Base-by-base conservation (phyloP, 306 rosid genomes). In the Bauhinia variegata region DNA sequence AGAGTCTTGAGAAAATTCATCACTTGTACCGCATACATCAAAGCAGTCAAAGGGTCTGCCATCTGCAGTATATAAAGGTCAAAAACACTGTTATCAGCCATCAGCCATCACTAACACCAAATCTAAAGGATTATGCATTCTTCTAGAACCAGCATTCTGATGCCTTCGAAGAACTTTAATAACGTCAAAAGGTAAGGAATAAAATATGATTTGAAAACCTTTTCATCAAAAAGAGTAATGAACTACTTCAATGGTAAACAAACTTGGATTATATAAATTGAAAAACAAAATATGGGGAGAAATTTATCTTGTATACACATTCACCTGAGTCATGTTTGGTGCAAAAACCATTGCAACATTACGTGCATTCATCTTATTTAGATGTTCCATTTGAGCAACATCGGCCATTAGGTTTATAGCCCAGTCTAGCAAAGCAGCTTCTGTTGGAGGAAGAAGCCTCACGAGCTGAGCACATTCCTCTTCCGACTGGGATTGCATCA, bases 281-380 rank as follows among this genome's bases (percentile, higher is more conserved):
- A 62, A 54, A 11, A 36, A 53, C 54, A 68, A 72, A 71, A 68
- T 23, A 18, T 32, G 57, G 7, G 44, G 4, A 44, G 37, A 75
- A 60, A 14, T 0, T 0, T 47, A 56, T 32, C 11, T 60, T 28
- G 54, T 6, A 77, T 60, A 43, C 46, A 18, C 51, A 73, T 92
- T 90, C 78, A 95, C 99, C 13, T 90, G 85, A 75, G 97, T 95
- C 99, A 95, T 95, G 80, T 95, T 95, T 5, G 99, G 99, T 8
- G 97, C 99, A 72, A 95, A 95, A 13, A 95, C 99, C 99, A 95
- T 95, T 60, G 99, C 99, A 55, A 95, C 56, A 66, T 95, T 95
- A 38, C 99, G 99, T 4, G 97, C 95, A 70, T 95, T 86, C 97
- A 95, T 95, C 91, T 95, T 95, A 91, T 95, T 95, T 70, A 85